A percentile compares a stretch with the other conserved stretches of the same genome.
phyloP scores from a whole-genome alignment of 2,329 filamentous ascomycete species.

The Colletotrichum agaves region DNA sequence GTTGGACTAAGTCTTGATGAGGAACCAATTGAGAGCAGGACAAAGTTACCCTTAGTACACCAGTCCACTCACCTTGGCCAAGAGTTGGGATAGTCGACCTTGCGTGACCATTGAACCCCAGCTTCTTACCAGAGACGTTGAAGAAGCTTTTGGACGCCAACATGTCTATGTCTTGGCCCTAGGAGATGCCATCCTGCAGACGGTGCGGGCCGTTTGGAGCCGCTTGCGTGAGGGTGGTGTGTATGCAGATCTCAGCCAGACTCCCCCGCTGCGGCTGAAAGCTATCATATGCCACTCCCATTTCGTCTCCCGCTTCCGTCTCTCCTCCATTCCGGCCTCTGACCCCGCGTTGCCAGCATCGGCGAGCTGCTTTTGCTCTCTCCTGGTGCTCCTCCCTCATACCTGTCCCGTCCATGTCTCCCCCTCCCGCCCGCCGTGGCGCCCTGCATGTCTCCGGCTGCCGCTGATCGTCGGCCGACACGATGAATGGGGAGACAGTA shows the following conservation, averaged over 20 bases:
- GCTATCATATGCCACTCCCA: not conserved
- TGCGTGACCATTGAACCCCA: not conserved
- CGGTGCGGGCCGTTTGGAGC: slow-evolving; percentile 23
- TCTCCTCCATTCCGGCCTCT: not conserved
- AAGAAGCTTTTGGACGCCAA: not conserved
- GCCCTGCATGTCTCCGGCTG: slow-evolving; percentile 19
- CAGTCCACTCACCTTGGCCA: too few species aligned
- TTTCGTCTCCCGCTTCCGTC: not conserved
- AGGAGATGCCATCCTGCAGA: not conserved
- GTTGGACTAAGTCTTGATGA: not conserved
- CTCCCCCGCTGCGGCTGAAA: slow-evolving; percentile 9
- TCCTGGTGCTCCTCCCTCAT: not conserved
- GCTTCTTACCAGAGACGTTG: not conserved
- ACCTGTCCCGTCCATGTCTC: not conserved
- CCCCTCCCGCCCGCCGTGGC: slow-evolving; percentile 1
- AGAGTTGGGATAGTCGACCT: not conserved
- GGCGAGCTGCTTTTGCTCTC: not conserved
- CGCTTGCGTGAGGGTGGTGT: not conserved
- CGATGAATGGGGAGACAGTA: not conserved
- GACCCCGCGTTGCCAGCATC: not conserved
- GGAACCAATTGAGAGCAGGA: not conserved
- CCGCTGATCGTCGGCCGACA: not conserved
- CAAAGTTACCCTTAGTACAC: not conserved
- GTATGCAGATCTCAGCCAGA: not conserved
- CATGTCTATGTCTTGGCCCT: not conserved